A percentile compares a stretch with the other conserved stretches of the same genome.
These are phyloP conservation scores for Cyberlindnera subsufficiens DNA, from an alignment of 805 yeast genomes.

Conservation along the genomic window DNA sequence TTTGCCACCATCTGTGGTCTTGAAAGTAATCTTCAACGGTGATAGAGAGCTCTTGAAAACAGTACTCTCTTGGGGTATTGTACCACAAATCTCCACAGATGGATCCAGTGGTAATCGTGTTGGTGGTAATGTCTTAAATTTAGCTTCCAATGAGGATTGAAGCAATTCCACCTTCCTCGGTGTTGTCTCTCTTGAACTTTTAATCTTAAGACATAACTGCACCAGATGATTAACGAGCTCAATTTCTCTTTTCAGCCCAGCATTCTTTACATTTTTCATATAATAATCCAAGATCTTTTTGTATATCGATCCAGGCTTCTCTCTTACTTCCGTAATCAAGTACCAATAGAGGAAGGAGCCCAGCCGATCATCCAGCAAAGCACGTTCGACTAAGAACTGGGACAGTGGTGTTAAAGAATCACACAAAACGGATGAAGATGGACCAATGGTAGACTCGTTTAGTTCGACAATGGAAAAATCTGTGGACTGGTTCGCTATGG, in stretches of 20 bases:
- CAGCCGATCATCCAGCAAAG: conserved; percentile 56
- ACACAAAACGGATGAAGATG: conserved; percentile 17
- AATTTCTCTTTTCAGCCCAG: conserved; percentile 50
- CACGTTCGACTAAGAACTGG: conserved; percentile 67
- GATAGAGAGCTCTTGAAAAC: conserved; percentile 90
- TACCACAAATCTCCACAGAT: conserved; percentile 62
- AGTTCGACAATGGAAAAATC: conserved; percentile 31
- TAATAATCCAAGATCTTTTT: conserved; percentile 43
- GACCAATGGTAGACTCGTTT: conserved; percentile 16
- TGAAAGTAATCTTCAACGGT: conserved; percentile 80
- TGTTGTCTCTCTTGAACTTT: conserved; percentile 68
- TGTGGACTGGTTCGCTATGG: conserved; percentile 23
- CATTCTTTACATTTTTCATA: conserved; percentile 27
- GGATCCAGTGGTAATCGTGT: conserved; percentile 84
- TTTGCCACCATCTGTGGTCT: conserved; percentile 42
- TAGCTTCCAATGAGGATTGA: conserved; percentile 36
- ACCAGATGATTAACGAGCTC: conserved; percentile 63
- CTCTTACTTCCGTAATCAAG: conserved; percentile 81
- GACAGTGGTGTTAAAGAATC: conserved; percentile 54
- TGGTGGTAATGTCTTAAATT: conserved; percentile 43
- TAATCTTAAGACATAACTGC: conserved; percentile 56
- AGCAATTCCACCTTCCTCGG: conserved; percentile 68
- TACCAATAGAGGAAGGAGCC: conserved; percentile 92
- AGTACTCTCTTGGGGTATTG: conserved; percentile 69
- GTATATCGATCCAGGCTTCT: conserved; percentile 41